phyloP scores from a whole-genome alignment of 2,329 filamentous ascomycete genomes.

The Rhinocladiella similis region DNA sequence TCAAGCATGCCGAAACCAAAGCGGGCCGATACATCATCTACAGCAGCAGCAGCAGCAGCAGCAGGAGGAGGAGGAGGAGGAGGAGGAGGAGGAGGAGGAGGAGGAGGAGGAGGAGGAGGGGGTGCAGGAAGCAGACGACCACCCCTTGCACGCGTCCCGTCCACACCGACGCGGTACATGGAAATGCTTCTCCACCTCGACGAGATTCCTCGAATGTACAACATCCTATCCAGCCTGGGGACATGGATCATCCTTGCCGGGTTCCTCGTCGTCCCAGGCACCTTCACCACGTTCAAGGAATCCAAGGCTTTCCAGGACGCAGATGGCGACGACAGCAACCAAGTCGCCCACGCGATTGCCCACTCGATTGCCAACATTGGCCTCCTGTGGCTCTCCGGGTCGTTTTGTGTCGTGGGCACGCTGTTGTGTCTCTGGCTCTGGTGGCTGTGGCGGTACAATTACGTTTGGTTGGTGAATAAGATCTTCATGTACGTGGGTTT shows the following conservation, averaged over 20 bases:
- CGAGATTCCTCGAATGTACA: constrained; percentile 36
- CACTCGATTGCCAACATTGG: constrained; percentile 38
- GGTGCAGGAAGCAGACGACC: too few relatives aligned
- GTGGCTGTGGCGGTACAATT: constrained; percentile 47
- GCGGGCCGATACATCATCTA: too few relatives aligned
- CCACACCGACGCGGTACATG: constrained; percentile 12
- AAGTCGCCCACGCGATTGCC: constrained; percentile 31
- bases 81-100: too few relatives aligned
- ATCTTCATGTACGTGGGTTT: constrained; percentile 46
- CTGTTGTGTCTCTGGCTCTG: constrained; percentile 46
- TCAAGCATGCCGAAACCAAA: too few relatives aligned
- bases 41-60: too few relatives aligned
- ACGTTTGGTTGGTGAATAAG: constrained; percentile 55
- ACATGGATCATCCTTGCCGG: constrained; percentile 53
- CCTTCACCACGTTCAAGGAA: constrained; percentile 47
- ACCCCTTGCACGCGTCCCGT: too few relatives aligned
- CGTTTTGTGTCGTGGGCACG: constrained; percentile 43
- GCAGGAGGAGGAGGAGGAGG: too few relatives aligned
- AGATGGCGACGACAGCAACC: constrained; percentile 21
- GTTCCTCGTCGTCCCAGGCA: constrained; percentile 55
- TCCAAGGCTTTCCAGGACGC: constrained; percentile 29
- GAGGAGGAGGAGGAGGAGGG: too few relatives aligned
- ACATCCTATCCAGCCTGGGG: constrained; percentile 46
- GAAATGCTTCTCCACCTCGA: constrained; percentile 33
- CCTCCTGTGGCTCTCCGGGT: constrained; percentile 45